Evolutionary conservation across 768 basidiomycete species (phyloP), one percentile per base, ranked within the genome.

Genomic region (Lactifluus rugatus): DNA sequence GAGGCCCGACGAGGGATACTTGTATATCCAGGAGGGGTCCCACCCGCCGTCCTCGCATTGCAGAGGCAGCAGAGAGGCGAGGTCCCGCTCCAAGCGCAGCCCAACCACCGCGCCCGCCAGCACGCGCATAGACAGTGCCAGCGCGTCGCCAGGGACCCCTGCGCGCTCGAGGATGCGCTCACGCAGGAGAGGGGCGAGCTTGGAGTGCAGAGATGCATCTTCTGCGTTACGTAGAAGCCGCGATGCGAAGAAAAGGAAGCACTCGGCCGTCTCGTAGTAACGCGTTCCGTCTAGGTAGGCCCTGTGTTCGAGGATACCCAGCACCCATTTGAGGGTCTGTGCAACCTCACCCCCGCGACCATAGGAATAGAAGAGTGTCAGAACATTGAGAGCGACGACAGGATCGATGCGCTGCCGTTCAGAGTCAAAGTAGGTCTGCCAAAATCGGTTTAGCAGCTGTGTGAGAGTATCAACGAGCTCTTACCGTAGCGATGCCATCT

Each of bases 51-150:
- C 81, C 57, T 77, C 76, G 55, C 70, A 70, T 62, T 83, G 82
- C 57, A 80, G 65, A 5, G 72, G 66, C 2, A 78, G 71, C 8
- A 84, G 73, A 19, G 68, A 65, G 8, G 72, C 68, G 8, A 80
- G 60, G 65, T 83, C 82, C 2, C 74, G 67, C 16, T 75, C 70
- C 63, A 78, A 70, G 26, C 66, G 63, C 17, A 81, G 50, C 6
- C 74, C 78, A 13, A 78, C 69, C 11, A 66, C 69, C 1, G 71
- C 67, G 41, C 76, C 76, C 1, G 75, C 75, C 19, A 79, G 60
- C 48, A 84, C 71, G 0, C 81, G 79, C 78, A 81, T 80, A 0
- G 80, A 77, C 1, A 83, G 75, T 6, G 79, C 78, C n/a, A 81
- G 68, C 2, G 81, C 72, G 62, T 80, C 80, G 23, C 78, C 79